A percentile compares a stretch with the other conserved stretches of the same genome.
Conservation (phyloP, 1,284 basidiomycete species). For the Trametes sp. region DNA sequence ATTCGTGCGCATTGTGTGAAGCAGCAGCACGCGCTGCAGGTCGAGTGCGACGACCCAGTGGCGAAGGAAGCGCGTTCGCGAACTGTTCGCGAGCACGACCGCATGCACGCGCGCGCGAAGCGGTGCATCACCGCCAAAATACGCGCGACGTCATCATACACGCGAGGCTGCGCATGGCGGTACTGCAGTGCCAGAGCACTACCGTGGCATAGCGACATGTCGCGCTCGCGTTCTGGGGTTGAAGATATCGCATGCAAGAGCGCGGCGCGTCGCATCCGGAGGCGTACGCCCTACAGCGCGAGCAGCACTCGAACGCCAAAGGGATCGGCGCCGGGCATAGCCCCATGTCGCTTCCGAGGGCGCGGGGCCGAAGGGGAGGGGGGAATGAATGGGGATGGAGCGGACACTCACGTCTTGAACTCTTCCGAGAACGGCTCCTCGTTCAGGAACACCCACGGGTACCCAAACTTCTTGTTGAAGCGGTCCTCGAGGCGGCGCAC, state of each 20-base stretch:
- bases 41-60: too few relatives aligned
- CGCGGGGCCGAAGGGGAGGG: neutral
- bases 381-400: neutral
- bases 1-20: neutral
- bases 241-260: too few relatives aligned
- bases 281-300: too few relatives aligned
- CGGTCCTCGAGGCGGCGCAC: slow-evolving; percentile 65
- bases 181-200: neutral
- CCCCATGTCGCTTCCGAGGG: too few relatives aligned
- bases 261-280: too few relatives aligned
- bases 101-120: neutral
- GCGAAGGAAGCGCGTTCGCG: too few relatives aligned
- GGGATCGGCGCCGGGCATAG: too few relatives aligned
- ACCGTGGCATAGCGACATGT: neutral
- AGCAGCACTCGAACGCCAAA: too few relatives aligned
- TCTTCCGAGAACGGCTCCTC: slow-evolving; percentile 76
- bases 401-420: slow-evolving; percentile 60
- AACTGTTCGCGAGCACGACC: neutral
- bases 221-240: too few relatives aligned
- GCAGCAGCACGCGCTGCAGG: too few relatives aligned
- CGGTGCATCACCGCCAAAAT: neutral
- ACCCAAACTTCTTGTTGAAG: slow-evolving; percentile 71
- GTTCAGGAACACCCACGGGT: slow-evolving; percentile 81
- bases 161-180: neutral
- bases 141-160: neutral